phyloP scores from a whole-genome alignment of 495 filamentous ascomycete species.

The Halenospora varia region DNA sequence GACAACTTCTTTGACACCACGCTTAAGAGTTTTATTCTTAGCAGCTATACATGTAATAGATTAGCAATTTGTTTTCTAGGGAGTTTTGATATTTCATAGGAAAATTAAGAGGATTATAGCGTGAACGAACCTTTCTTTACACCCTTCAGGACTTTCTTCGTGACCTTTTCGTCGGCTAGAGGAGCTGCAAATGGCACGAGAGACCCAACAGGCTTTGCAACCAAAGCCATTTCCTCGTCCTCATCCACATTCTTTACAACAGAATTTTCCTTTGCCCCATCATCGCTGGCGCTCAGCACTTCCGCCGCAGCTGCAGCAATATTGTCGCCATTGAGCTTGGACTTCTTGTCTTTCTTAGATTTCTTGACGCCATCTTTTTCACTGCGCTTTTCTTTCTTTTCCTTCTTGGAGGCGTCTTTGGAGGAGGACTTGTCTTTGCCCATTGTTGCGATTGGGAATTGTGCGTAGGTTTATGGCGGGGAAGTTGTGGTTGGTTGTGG shows the following conservation, averaged over 20 bases:
- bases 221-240: slow-evolving; percentile 35
- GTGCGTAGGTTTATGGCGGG: not conserved
- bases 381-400: slow-evolving; percentile 78
- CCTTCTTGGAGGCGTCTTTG: slow-evolving; percentile 54
- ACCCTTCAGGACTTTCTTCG: slow-evolving; percentile 89
- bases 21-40: slow-evolving; percentile 88
- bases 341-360: slow-evolving; percentile 69
- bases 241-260: not conserved
- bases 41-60: slow-evolving; percentile 54
- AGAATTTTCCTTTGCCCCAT: not conserved
- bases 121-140: slow-evolving; percentile 80
- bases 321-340: slow-evolving; percentile 56
- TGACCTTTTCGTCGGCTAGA: slow-evolving; percentile 81
- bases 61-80: slow-evolving; percentile 14
- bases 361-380: slow-evolving; percentile 74
- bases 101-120: not conserved
- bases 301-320: slow-evolving; percentile 50
- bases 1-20: slow-evolving; percentile 97
- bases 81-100: not conserved
- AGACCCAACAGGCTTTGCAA: slow-evolving; percentile 55
- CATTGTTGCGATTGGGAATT: slow-evolving; percentile 15
- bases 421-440: slow-evolving; percentile 23
- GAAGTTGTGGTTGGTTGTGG: not conserved
- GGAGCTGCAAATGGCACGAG: slow-evolving; percentile 93
- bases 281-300: slow-evolving; percentile 30